These are phyloP conservation scores for Yamadazyma endophytica DNA, from an alignment of 805 yeast species.

Conservation along the genomic window DNA sequence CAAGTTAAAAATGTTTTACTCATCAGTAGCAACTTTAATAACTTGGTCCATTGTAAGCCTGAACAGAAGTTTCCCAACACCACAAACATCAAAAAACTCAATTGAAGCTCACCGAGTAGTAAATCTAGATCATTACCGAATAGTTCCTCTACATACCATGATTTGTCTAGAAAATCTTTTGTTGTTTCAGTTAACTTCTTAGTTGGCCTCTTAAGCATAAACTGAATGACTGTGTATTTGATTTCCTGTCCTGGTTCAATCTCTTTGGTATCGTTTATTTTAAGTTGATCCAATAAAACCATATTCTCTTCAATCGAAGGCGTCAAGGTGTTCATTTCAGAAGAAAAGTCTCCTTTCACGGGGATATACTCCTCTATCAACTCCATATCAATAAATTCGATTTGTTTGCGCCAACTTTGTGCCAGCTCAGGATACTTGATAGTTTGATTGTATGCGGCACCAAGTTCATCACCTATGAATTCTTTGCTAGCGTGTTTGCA, in stretches of 20 bases:
- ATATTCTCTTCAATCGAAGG: constrained; percentile 50
- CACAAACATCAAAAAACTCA: constrained; percentile 45
- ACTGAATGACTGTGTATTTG: constrained; percentile 39
- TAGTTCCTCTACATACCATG: constrained; percentile 50
- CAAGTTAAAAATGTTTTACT: constrained; percentile 15
- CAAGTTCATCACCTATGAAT: too few relatives aligned
- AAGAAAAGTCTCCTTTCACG: constrained; percentile 2
- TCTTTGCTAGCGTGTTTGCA: too few relatives aligned
- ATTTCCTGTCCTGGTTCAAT: constrained; percentile 33
- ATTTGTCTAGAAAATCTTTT: constrained; percentile 51
- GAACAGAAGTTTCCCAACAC: constrained; percentile 62
- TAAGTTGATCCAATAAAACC: constrained; percentile 32
- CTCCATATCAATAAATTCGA: constrained; percentile 16
- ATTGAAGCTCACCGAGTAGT: constrained; percentile 51
- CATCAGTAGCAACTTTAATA: constrained; percentile 41
- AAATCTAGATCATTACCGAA: constrained; percentile 23
- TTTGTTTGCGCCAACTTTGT: constrained; percentile 9
- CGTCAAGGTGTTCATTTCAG: constrained; percentile 40
- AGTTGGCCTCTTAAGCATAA: constrained; percentile 29
- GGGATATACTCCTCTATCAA: constrained; percentile 18
- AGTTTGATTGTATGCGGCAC: constrained; percentile 27
- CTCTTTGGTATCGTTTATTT: constrained; percentile 10
- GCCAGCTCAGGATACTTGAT: constrained; percentile 32
- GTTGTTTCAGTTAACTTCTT: constrained; percentile 39
- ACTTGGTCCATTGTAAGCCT: constrained; percentile 58